Evolutionary conservation across 2,329 filamentous ascomycete genomes (phyloP), one percentile per base, ranked within the genome.

Genomic region (Curvularia lunata): DNA sequence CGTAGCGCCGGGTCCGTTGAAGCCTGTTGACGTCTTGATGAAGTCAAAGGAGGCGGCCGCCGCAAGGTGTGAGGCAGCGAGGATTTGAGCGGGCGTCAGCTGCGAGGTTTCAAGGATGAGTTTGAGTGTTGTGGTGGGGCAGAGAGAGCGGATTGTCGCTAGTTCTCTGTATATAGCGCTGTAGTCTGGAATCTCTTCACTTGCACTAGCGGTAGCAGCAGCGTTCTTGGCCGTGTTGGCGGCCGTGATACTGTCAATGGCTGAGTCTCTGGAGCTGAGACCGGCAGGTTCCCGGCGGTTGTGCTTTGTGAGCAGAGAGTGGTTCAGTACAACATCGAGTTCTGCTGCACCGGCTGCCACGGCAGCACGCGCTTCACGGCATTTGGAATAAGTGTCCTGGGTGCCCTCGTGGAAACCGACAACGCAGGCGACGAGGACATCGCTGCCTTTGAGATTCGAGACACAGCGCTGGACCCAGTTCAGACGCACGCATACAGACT

Each of bases 371-470:
- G 83, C 81, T 73, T 87, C 84, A 19, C 69, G 71, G n/a, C 82
- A 74, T 68, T 86, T 86, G 30, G 78, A 73, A 3, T 76, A 68
- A 0, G 83, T 82, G 47, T 81, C 75, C 59, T 85, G 76, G 0
- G 83, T 86, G 12, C 85, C 85, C 67, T 86, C 84, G 52, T 83
- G 85, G 69, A 87, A 87, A 21, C 83, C 84, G 9, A 87, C 79
- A 5, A 87, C 85, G 62, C 83, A 84, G 43, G 84, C 83, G 19
- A 87, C 80, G 23, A 77, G 76, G n/a, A 85, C 80, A 5, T 70
- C 69, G 7, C 79, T 79, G 48, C 78, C 79, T 56, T 78, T 77
- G 47, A 88, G 78, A 52, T 82, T 80, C 41, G 78, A 64, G 18
- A 80, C 78, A 48, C 83, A 83, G 54, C 78, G 81, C 23, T 77